A percentile compares a stretch with the other conserved stretches of the same genome.
phyloP scores from a whole-genome alignment of 2,329 filamentous ascomycete genomes.

The Colletotrichum sp. region DNA sequence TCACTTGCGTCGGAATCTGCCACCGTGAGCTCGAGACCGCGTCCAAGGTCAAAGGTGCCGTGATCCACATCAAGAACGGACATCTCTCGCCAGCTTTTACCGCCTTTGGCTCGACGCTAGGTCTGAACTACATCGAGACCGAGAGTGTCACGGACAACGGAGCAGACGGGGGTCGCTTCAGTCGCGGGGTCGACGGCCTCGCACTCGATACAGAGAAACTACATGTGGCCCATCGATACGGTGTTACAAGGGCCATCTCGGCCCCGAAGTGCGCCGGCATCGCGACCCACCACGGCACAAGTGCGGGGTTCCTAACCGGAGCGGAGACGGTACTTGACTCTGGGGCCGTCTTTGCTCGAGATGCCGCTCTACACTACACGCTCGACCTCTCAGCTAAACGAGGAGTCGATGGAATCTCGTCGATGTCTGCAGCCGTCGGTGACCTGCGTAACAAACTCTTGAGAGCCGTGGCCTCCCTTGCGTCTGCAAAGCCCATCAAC shows the following conservation, averaged over 20 bases:
- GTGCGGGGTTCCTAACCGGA: slow-evolving; percentile 61
- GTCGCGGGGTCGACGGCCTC: slow-evolving; percentile 63
- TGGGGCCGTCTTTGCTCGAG: slow-evolving; percentile 57
- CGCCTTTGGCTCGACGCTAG: slow-evolving; percentile 64
- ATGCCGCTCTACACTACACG: slow-evolving; percentile 64
- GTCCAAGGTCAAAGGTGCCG: slow-evolving; percentile 31
- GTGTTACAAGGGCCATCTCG: slow-evolving; percentile 63
- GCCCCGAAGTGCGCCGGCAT: slow-evolving; percentile 51
- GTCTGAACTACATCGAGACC: slow-evolving; percentile 66
- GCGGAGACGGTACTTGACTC: slow-evolving; percentile 49
- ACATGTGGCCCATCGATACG: slow-evolving; percentile 55
- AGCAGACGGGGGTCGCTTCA: slow-evolving; percentile 50
- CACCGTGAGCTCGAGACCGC: slow-evolving; percentile 44
- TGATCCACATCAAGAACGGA: slow-evolving; percentile 60
- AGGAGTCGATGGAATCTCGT: slow-evolving; percentile 39
- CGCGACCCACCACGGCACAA: slow-evolving; percentile 58
- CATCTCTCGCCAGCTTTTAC: slow-evolving; percentile 65
- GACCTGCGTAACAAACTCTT: slow-evolving; percentile 59
- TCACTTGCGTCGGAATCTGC: slow-evolving; percentile 64
- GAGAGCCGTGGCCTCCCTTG: slow-evolving; percentile 45
- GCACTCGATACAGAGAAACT: slow-evolving; percentile 63
- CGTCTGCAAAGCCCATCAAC: slow-evolving; percentile 34
- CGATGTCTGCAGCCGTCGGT: slow-evolving; percentile 60
- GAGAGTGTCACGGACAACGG: slow-evolving; percentile 62
- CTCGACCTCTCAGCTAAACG: slow-evolving; percentile 53